A percentile compares a stretch with the other conserved stretches of the same genome.
Conservation (phyloP, 345 rosid species). For the Moricandia moricandioides region DNA sequence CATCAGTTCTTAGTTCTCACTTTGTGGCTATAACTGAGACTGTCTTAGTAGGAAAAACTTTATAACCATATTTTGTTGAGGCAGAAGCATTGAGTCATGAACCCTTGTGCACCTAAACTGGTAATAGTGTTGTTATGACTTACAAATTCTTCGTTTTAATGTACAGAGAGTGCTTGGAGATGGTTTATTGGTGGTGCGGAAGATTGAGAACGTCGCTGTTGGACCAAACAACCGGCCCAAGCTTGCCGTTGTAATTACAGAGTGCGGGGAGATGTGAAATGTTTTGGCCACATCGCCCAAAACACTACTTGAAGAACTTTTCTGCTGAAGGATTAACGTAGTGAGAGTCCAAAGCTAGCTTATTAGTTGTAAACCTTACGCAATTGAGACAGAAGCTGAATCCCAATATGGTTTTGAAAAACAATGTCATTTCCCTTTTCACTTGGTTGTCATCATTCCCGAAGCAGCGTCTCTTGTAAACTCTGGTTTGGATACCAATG, state of each 20-base stretch:
- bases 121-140: neutral
- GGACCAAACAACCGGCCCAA: conserved; percentile 95
- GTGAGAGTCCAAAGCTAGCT: conserved; percentile 3
- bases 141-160: conserved; percentile 8
- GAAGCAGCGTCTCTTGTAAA: conserved; percentile 43
- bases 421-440: conserved; percentile 15
- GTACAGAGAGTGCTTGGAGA: conserved; percentile 89
- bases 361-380: conserved; percentile 14
- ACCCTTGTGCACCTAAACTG: neutral
- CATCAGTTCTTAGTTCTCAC: neutral
- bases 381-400: neutral
- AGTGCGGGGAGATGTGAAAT: conserved; percentile 91
- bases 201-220: conserved; percentile 91
- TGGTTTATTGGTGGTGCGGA: conserved; percentile 76
- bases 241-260: conserved; percentile 68
- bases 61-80: neutral
- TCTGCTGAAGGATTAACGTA: conserved; percentile 8
- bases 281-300: neutral
- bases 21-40: neutral
- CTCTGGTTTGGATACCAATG: conserved; percentile 11
- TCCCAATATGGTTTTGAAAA: neutral
- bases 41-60: neutral
- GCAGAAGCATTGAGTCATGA: neutral
- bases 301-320: neutral
- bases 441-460: conserved; percentile 44